These are phyloP conservation scores for Panicum miliaceum DNA, from an alignment of 176 grass and related monocot genomes.

Conservation along the genomic window DNA sequence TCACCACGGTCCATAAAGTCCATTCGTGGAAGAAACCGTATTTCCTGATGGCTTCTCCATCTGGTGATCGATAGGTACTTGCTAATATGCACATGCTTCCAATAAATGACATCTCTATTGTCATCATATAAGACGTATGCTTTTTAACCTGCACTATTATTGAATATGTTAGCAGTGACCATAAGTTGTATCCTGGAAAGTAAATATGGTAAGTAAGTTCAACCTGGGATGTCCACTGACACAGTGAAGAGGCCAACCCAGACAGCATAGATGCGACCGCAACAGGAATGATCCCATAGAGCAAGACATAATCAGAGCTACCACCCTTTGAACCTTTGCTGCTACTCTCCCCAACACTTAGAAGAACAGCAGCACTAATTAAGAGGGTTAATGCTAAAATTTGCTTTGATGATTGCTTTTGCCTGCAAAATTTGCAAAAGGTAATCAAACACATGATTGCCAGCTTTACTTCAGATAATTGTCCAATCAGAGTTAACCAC, in stretches of 20 bases:
- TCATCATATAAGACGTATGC: conserved; percentile 98
- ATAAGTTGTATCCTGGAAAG: conserved; percentile 42
- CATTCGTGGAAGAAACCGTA: conserved; percentile 94
- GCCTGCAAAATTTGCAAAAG: conserved; percentile 56
- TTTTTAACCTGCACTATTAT: conserved; percentile 81
- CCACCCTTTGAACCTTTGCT: conserved; percentile 57
- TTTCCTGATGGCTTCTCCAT: conserved; percentile 84
- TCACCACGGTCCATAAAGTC: conserved; percentile 82
- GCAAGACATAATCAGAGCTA: conserved; percentile 63
- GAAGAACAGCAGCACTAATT: conserved; percentile 77
- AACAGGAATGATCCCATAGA: conserved; percentile 93
- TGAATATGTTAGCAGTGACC: conserved; percentile 37
- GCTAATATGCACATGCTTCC: conserved; percentile 84
- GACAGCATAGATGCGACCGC: conserved; percentile 84
- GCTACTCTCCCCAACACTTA: conserved; percentile 82
- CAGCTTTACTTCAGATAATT: conserved; percentile 19
- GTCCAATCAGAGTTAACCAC: conserved; percentile 7
- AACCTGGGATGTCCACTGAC: conserved; percentile 97
- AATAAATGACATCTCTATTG: conserved; percentile 98
- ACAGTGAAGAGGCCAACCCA: conserved; percentile 86
- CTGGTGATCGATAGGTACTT: conserved; percentile 85
- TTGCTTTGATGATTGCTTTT: conserved; percentile 88
- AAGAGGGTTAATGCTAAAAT: conserved; percentile 73
- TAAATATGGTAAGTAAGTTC: conserved; percentile 35
- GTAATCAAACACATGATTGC: conserved; percentile 17